A percentile compares a stretch with the other conserved stretches of the same genome.
phyloP scores from a whole-genome alignment of 495 filamentous ascomycete genomes.

The Penicillium paxilli region DNA sequence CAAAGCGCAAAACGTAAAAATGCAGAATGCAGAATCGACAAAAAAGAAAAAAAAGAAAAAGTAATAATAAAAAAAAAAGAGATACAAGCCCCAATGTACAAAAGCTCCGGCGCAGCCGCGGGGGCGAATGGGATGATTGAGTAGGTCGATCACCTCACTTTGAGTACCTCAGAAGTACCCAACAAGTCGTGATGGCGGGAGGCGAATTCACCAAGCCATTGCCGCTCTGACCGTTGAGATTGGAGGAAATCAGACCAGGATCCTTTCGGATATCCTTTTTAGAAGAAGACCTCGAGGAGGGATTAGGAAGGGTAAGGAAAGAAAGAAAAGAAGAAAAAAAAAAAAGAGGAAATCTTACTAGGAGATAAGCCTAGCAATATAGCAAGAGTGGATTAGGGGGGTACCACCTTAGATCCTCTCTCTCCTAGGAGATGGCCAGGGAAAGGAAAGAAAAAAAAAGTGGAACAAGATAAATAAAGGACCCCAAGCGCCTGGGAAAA shows the following conservation, averaged over 20 bases:
- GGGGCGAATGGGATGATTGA: conserved; percentile 13
- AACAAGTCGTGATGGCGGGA: conserved; percentile 18
- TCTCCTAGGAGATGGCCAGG: not conserved
- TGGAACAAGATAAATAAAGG: conserved; percentile 25
- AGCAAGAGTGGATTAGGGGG: conserved; percentile 1
- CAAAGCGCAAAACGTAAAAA: too few species aligned
- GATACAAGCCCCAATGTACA: conserved; percentile 1
- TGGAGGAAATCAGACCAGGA: not conserved
- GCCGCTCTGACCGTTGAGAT: conserved; percentile 21
- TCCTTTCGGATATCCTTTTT: not conserved
- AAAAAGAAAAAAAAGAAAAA: not conserved
- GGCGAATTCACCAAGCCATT: conserved; percentile 24
- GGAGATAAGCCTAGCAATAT: conserved; percentile 3
- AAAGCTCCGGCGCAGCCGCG: not conserved
- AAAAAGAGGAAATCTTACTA: not conserved
- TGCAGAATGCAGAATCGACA: conserved; percentile 2
- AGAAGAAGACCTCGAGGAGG: not conserved
- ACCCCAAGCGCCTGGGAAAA: conserved; percentile 18
- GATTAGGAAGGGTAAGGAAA: not conserved
- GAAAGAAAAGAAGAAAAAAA: not conserved
- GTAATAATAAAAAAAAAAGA: conserved; percentile 4
- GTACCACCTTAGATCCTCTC: not conserved
- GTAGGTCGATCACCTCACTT: conserved; percentile 26
- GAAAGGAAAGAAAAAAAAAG: conserved; percentile 14
- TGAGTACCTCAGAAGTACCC: conserved; percentile 24